Evolutionary conservation across 805 yeast species (phyloP), one percentile per base, ranked within the genome.

Genomic region (Yarrowia bubula): DNA sequence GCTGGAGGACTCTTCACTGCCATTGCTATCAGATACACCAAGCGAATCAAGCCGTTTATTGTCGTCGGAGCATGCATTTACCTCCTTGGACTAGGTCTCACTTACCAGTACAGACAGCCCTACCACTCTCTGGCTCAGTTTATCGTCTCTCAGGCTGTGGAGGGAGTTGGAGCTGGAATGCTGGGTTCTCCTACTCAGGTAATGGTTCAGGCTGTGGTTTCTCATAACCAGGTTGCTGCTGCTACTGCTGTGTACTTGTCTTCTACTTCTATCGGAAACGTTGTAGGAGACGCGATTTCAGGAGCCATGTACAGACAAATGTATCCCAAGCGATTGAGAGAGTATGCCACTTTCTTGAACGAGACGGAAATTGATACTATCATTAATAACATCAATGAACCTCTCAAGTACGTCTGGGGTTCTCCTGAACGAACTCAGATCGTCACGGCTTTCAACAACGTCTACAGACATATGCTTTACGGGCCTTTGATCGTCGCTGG

Each of bases 121-220:
- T 79, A 75, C 64, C 74, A 76, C 44, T 79, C 85, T 28, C 76
- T 78, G 55, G 70, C 78, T 50, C 92, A 91, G 69, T 78, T 87
- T 65, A 84, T 88, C 72, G 92, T 87, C 14, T 83, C 87, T 6
- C 79, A 84, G 68, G 82, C 86, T 71, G 71, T 88, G 17, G 74
- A 86, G 68, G 92, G 92, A 69, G 81, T 88, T 66, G 92, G 90
- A 70, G 89, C 89, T 48, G 90, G 90, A 15, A 83, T 87, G 74
- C 85, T 87, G 78, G 84, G 88, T 14, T 86, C 85, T 70, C 80
- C 88, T 4, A 79, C 85, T 10, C 88, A 85, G 71, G 84, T 84
- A 6, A 81, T 88, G 47, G 81, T 85, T 67, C 85, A 84, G 71
- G 78, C 89, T 0, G 78, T 83, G 65, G 81, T 84, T 39, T 81